These are phyloP conservation scores for Verticillium dahliae DNA, from an alignment of 2,329 filamentous ascomycete species.

Conservation along the genomic window DNA sequence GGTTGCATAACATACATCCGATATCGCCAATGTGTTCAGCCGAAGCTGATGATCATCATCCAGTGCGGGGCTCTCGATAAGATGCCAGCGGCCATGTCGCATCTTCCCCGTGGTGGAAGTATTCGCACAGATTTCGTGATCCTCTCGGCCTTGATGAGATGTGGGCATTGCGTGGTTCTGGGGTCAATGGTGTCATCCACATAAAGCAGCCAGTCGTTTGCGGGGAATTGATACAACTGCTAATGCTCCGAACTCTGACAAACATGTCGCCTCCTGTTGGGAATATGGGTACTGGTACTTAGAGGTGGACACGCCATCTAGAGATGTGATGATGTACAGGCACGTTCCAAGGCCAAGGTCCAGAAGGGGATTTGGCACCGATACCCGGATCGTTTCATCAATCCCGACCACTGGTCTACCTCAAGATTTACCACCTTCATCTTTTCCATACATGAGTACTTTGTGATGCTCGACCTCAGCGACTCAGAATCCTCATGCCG, in stretches of 20 bases:
- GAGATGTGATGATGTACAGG: neutral
- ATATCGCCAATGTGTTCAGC: neutral
- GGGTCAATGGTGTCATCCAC: constrained; percentile 6
- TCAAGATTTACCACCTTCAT: neutral
- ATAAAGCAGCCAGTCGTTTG: neutral
- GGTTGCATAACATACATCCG: neutral
- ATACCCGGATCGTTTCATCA: neutral
- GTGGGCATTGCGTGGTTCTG: constrained; percentile 7
- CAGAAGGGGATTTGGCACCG: neutral
- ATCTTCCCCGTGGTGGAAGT: constrained; percentile 5
- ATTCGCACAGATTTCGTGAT: constrained; percentile 10
- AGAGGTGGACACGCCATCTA: neutral
- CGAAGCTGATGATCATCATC: neutral
- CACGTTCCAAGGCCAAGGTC: neutral
- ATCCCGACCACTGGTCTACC: neutral
- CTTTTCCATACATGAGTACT: too few species aligned
- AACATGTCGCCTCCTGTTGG: neutral
- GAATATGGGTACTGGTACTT: neutral
- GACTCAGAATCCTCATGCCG: too few species aligned
- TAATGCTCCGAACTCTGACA: neutral
- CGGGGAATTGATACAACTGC: neutral
- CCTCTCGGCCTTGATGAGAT: neutral
- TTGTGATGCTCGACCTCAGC: too few species aligned
- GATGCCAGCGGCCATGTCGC: neutral
- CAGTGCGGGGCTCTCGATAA: neutral